Evolutionary conservation across 2,329 filamentous ascomycete species (phyloP), one percentile per base, ranked within the genome.

Genomic region (Claviceps humidiphila): DNA sequence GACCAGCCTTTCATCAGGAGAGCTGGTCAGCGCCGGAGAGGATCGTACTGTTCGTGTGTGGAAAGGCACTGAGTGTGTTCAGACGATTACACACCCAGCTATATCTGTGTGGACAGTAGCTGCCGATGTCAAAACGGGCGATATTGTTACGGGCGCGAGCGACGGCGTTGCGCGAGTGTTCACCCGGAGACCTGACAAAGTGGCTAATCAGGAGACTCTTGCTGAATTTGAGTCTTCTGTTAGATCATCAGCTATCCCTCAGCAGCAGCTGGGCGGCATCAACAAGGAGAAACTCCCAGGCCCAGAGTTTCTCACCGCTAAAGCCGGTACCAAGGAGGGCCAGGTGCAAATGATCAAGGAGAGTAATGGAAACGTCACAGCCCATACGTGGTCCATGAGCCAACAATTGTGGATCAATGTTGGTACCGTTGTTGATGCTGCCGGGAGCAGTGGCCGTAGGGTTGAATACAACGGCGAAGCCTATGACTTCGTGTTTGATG

Each of bases 401-500:
- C 75, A 84, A 56, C 75, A 81, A 50, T 75, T 89, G 64, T 96
- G 90, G 90, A 74, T 89, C 53, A 85, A 85, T 56, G 85, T 97
- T 8, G 93, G 93, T n/a, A 95, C 89, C 0, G 90, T 98, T 0
- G 93, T 97, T 11, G 89, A 95, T 60, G 81, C 89, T 3, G 87
- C 85, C 5, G 89, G 85, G 40, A 94, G 89, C 63, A 88, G 82
- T 58, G 87, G 88, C 11, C 81, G 81, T 54, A 89, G 90, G 69
- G 80, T 81, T 7, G 76, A 83, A 53, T 85, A 91, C 63, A 74
- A 87, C 1, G 91, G 91, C 37, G 81, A 95, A 63, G 87, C 91
- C 55, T 98, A 95, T 65, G 93, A 98, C 64, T 96, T 85, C 61
- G 90, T 98, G 8, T 97, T 97, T 59, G 90, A 96, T 63, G 90